Base-by-base conservation (phyloP, 495 filamentous ascomycete species). In the Mycothermus thermophilus region DNA sequence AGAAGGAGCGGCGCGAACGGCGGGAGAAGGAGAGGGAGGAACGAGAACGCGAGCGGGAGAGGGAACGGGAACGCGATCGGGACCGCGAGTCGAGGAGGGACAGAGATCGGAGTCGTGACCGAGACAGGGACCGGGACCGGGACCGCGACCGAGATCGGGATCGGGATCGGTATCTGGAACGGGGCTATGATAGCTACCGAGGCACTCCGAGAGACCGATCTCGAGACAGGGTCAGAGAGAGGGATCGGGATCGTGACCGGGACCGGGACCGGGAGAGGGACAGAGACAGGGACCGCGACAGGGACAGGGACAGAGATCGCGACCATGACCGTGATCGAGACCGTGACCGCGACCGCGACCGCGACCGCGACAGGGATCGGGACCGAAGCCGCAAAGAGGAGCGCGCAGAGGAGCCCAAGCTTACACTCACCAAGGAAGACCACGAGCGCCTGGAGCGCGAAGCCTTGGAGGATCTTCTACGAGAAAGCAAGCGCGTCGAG, bases 1-100 rank as follows among this genome's bases (percentile, higher is more conserved):
- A 74, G 44, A 59, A 63, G 49, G 65, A 72, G 39, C 56, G 63
- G 16, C 57, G 59, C n/a, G 69, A 77, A 40, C 63, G 72, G 30
- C 66, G 74, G 17, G 65, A 75, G 39, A 54, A 62, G 27, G 69
- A 72, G 32, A 61, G 66, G 38, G 66, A 71, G 18, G 48, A 48
- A 40, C 55, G 71, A 30, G 58, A 54, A 24, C 48, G 43, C n/a
- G 59, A 58, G 21, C 48, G 49, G 3, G 57, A 52, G 27, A 46
- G 40, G 30, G 55, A 48, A n/a, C 42, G 49, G 17, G 58, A 52
- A 24, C 47, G 50, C 59, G 32, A 34, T 13, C n/a, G 11, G 22
- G 22, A 47, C 21, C 28, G 47, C 3, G 54, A 54, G 8, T 30
- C 51, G 12, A 44, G 54, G 32, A 38, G 52, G 10, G 43, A 43